Evolutionary conservation across 164 flowering plant species (phyloP).

Genomic region (Macadamia tetraphylla): DNA sequence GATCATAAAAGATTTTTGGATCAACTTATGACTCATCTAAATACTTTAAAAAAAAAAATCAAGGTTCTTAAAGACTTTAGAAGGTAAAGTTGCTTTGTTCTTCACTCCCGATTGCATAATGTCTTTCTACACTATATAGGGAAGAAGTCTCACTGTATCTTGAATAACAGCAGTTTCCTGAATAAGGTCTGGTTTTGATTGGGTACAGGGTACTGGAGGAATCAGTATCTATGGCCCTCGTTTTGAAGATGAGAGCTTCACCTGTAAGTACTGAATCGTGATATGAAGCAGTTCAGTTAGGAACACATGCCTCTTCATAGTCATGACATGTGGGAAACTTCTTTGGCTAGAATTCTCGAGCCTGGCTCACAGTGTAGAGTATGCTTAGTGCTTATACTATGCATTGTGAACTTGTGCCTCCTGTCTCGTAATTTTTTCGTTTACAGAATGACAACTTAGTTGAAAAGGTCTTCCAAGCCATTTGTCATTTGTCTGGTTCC

Average conservation of each 20-base stretch:
- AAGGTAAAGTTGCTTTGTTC: too few relatives aligned
- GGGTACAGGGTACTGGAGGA: slow-evolving; percentile 79
- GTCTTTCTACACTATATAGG: too few relatives aligned
- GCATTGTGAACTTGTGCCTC: not conserved
- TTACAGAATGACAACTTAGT: not conserved
- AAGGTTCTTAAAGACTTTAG: too few relatives aligned
- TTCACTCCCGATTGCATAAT: too few relatives aligned
- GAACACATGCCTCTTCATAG: not conserved
- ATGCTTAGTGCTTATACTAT: not conserved
- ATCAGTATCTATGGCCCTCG: slow-evolving; percentile 63
- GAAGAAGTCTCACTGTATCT: too few relatives aligned
- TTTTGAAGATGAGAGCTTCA: slow-evolving; percentile 67
- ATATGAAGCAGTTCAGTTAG: not conserved
- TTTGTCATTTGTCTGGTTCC: not conserved
- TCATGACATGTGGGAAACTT: not conserved
- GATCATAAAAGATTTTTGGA: too few relatives aligned
- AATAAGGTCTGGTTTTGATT: not conserved
- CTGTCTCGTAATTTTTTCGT: not conserved
- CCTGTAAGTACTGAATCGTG: slow-evolving; percentile 36
- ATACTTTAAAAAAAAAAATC: too few relatives aligned
- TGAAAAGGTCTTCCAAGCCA: not conserved
- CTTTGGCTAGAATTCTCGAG: not conserved
- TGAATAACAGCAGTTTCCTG: not conserved
- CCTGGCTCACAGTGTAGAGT: not conserved
- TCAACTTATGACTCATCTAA: too few relatives aligned